Evolutionary conservation across 2,329 filamentous ascomycete genomes (phyloP), one percentile per base, ranked within the genome.

Genomic region (Phaeomoniella chlamydospora): DNA sequence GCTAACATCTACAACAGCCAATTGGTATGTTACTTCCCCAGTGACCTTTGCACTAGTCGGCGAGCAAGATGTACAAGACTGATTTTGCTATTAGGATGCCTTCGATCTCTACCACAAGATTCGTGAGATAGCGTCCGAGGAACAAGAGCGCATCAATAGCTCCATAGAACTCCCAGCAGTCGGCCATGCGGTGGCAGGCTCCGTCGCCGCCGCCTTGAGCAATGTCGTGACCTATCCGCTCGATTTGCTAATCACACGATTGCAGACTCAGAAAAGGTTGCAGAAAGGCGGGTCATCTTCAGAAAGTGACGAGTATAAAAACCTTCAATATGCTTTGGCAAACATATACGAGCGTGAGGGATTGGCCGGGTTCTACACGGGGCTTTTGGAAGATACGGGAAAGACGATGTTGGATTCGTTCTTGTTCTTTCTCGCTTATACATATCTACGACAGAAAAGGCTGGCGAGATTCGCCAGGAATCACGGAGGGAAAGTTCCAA

Each of bases 371-470:
- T 77, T 93, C 44, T 94, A 81, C 51, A 68, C 64, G 15, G 79
- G 79, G 16, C 54, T 80, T 2, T 58, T 66, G 4, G 67, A 71
- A 22, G 78, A 82, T 49, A 72, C 78, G 9, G 66, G 62, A 48
- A 84, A 81, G 54, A 76, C 73, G 15, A 65, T 77, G 15, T 67
- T 74, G 18, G 84, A 90, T 59, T 82, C 79, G 38, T 88, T 90
- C 52, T 65, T 92, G 35, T 92, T 92, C 64, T 92, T 92, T 59
- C 68, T 88, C 13, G 78, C 82, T 39, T 92, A 93, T 58, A 81
- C 62, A 2, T 70, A 68, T 37, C 46, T 75, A 14, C 52, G 64
- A 13, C 52, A 60, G 36, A 47, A 50, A 15, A 57, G 70, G 30
- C 59, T 72, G 29, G 39, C 22, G n/a, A 6, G 22, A 26, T 26